Evolutionary conservation across 805 yeast species (phyloP).

Genomic region (Pichia paraexigua): DNA sequence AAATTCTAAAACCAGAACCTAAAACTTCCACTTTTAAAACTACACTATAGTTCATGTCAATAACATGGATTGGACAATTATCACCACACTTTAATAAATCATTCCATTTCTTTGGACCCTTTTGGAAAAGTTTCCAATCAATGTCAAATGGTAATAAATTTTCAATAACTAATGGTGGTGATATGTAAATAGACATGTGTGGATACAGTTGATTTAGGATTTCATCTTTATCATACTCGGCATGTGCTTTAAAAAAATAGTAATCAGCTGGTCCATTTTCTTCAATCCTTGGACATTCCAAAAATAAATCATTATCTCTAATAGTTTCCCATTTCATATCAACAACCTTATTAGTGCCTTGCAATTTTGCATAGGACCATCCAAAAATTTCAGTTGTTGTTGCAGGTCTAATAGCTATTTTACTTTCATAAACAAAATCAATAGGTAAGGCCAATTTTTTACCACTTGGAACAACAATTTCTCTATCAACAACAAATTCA

Average conservation of each 20-base stretch:
- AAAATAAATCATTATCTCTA: slow-evolving; percentile 38
- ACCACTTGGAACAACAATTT: slow-evolving; percentile 45
- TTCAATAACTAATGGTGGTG: slow-evolving; percentile 82
- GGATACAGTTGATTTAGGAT: slow-evolving; percentile 75
- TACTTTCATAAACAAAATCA: slow-evolving; percentile 50
- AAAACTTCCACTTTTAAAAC: slow-evolving; percentile 62
- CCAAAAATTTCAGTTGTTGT: slow-evolving; percentile 41
- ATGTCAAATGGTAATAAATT: slow-evolving; percentile 81
- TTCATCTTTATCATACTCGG: slow-evolving; percentile 54
- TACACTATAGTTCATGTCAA: slow-evolving; percentile 48
- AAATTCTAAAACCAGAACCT: slow-evolving; percentile 50
- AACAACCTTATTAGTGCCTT: slow-evolving; percentile 12
- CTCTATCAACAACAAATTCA: slow-evolving; percentile 23
- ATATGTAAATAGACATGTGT: slow-evolving; percentile 64
- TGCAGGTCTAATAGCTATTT: slow-evolving; percentile 55
- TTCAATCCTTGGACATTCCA: slow-evolving; percentile 48
- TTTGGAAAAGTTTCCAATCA: slow-evolving; percentile 67
- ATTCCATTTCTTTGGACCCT: slow-evolving; percentile 61
- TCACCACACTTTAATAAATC: slow-evolving; percentile 56
- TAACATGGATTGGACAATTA: slow-evolving; percentile 71
- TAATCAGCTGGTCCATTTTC: slow-evolving; percentile 28
- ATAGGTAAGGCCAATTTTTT: slow-evolving; percentile 65
- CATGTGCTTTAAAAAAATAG: slow-evolving; percentile 63
- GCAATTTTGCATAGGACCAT: slow-evolving; percentile 53
- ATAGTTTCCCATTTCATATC: slow-evolving; percentile 58